A percentile compares a stretch with the other conserved stretches of the same genome.
phyloP scores from a whole-genome alignment of 106 monocot genomes.

The Cymbidium sinense region DNA sequence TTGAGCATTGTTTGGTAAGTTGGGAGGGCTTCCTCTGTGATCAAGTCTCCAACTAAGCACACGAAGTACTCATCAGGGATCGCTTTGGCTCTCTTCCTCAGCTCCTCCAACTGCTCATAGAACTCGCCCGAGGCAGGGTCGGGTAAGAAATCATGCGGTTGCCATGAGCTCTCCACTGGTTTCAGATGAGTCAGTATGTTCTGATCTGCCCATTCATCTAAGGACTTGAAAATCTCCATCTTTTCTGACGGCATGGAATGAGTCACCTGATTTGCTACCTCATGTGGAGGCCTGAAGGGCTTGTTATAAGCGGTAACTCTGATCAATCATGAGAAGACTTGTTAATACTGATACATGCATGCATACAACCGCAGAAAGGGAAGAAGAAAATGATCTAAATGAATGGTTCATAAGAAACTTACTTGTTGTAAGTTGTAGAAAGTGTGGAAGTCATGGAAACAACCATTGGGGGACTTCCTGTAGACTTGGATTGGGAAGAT shows the following conservation, averaged over 20 bases:
- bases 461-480: not conserved
- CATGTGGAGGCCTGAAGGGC: constrained; percentile 16
- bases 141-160: constrained; percentile 17
- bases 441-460: not conserved
- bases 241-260: constrained; percentile 26
- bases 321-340: not conserved
- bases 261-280: constrained; percentile 13
- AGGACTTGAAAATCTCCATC: constrained; percentile 13
- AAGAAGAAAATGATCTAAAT: not conserved
- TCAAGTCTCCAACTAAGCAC: constrained; percentile 15
- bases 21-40: constrained; percentile 19
- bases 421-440: not conserved
- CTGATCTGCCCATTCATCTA: constrained; percentile 8
- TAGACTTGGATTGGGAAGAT: not conserved
- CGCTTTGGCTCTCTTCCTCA: constrained; percentile 5
- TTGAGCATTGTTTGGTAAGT: constrained; percentile 16
- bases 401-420: not conserved
- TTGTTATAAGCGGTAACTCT: not conserved
- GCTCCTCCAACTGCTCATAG: constrained; percentile 2
- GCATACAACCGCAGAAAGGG: not conserved
- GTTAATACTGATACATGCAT: not conserved
- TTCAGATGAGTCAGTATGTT: constrained; percentile 15
- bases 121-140: not conserved
- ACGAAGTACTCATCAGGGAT: constrained; percentile 19
- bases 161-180: constrained; percentile 18